Percentiles rank a stretch among this genome's conserved stretches.
Evolutionary conservation across 306 rosid species (phyloP).

Genomic region (Comarum palustre): DNA sequence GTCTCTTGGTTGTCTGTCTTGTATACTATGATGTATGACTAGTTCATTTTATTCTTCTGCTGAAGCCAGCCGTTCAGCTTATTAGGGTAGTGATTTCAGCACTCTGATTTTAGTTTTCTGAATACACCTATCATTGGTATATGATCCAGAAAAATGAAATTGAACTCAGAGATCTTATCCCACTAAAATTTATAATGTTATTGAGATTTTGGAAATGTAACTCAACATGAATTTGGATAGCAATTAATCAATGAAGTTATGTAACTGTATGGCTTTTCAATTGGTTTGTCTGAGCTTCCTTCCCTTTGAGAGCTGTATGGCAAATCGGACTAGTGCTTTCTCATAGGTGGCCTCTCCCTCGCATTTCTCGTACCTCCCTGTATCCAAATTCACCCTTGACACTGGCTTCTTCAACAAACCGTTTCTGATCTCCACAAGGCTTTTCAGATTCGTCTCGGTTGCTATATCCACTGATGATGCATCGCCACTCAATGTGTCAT

Average conservation of each 20-base stretch:
- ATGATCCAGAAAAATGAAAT: neutral
- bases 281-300: conserved; percentile 17
- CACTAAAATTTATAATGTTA: neutral
- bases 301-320: conserved; percentile 25
- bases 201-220: neutral
- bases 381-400: conserved; percentile 38
- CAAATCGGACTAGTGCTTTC: conserved; percentile 35
- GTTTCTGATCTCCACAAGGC: conserved; percentile 32
- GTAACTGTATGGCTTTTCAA: neutral
- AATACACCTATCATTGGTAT: too few species aligned
- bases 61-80: neutral
- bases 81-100: neutral
- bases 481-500: neutral
- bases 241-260: neutral
- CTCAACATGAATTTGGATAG: neutral
- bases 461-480: conserved; percentile 24
- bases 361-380: conserved; percentile 25
- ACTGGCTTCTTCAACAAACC: conserved; percentile 31
- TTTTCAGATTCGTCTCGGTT: conserved; percentile 27
- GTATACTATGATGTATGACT: neutral
- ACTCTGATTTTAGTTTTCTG: neutral
- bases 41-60: neutral
- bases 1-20: neutral
- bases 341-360: conserved; percentile 33
- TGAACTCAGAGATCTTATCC: neutral